A percentile compares a stretch with the other conserved stretches of the same genome.
Evolutionary conservation across 208 protist genomes (phyloP).

Genomic region (Leishmania aethiopica): DNA sequence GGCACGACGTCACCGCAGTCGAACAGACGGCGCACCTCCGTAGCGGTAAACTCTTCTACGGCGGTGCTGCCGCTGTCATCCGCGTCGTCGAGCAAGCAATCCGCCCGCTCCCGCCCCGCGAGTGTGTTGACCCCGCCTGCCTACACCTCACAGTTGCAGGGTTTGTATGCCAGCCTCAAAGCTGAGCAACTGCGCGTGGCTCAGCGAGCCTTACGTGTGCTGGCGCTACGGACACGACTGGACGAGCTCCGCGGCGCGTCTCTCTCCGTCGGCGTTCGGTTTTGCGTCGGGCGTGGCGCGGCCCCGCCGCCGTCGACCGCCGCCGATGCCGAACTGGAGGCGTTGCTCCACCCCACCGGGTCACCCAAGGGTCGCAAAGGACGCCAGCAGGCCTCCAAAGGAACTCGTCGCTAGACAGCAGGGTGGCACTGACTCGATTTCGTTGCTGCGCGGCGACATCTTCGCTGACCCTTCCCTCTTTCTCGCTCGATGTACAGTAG

Average conservation of each 20-base stretch:
- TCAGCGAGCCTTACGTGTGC: constrained; percentile 31
- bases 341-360: constrained; percentile 11
- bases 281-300: constrained; percentile 51
- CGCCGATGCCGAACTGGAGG: constrained; percentile 32
- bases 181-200: constrained; percentile 22
- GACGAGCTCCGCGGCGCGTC: constrained; percentile 22
- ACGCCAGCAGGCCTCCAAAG: constrained; percentile 15
- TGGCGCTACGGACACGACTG: constrained; percentile 37
- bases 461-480: not conserved
- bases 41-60: not conserved
- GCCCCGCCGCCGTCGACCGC: constrained; percentile 20
- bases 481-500: constrained; percentile 1
- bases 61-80: not conserved
- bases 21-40: not conserved
- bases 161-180: constrained; percentile 1
- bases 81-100: constrained; percentile 3
- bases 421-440: not conserved
- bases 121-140: constrained; percentile 2
- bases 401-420: constrained; percentile 7
- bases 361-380: constrained; percentile 13
- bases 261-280: constrained; percentile 34
- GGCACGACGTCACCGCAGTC: not conserved
- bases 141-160: constrained; percentile 9
- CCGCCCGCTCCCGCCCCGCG: constrained; percentile 16
- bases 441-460: not conserved